These are phyloP conservation scores for Cercospora sp. DNA, from an alignment of 2,329 filamentous ascomycete species.

Conservation along the genomic window DNA sequence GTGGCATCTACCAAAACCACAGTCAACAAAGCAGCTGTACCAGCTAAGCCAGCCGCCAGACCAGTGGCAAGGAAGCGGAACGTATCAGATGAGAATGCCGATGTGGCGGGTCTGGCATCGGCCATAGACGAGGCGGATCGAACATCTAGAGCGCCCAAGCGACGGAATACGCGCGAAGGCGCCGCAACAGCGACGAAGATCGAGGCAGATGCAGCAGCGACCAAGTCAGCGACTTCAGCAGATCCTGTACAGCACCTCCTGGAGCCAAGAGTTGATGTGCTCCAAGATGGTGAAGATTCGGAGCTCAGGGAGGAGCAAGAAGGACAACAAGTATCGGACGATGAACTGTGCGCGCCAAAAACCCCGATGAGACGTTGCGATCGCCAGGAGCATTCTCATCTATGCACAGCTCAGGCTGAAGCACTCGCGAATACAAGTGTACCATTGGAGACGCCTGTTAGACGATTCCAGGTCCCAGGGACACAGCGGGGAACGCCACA, in stretches of 20 bases:
- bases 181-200: background rate
- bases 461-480: slow-evolving; percentile 24
- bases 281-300: slow-evolving; percentile 6
- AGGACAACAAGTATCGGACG: slow-evolving; percentile 29
- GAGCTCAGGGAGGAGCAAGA: slow-evolving; percentile 18
- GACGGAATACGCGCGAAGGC: background rate
- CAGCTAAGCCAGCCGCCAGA: slow-evolving; percentile 11
- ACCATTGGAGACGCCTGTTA: slow-evolving; percentile 26
- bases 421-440: slow-evolving; percentile 14
- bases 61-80: slow-evolving; percentile 26
- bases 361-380: slow-evolving; percentile 37
- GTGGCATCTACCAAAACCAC: slow-evolving; percentile 14
- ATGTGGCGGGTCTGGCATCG: slow-evolving; percentile 15
- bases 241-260: slow-evolving; percentile 19
- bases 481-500: slow-evolving; percentile 31
- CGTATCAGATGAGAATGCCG: slow-evolving; percentile 38
- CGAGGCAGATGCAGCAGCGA: slow-evolving; percentile 18
- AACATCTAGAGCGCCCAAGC: background rate
- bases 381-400: slow-evolving; percentile 22
- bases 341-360: slow-evolving; percentile 38
- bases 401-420: slow-evolving; percentile 22
- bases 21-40: slow-evolving; percentile 15
- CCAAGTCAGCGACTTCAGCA: slow-evolving; percentile 29
- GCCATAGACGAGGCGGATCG: background rate
- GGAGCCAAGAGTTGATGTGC: background rate